These are phyloP conservation scores for Scutellaria barbata DNA, from an alignment of 257 asterid genomes.

Conservation along the genomic window DNA sequence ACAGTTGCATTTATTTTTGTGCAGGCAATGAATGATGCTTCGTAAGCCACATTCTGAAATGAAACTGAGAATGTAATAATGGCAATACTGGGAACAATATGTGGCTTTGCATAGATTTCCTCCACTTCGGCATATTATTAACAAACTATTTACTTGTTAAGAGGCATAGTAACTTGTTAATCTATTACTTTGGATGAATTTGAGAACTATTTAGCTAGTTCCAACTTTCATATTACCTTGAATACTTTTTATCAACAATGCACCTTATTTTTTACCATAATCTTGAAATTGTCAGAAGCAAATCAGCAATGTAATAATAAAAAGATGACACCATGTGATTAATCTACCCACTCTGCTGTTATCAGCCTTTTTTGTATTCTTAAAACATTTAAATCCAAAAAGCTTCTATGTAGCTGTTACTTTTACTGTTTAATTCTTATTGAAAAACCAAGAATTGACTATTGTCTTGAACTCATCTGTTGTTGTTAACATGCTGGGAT, in stretches of 20 bases:
- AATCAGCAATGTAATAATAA: not conserved
- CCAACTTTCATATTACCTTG: constrained; percentile 21
- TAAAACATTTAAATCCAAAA: not conserved
- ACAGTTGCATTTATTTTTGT: not conserved
- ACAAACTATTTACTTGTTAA: constrained; percentile 3
- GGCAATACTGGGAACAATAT: not conserved
- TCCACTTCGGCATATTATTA: constrained; percentile 4
- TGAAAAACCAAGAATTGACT: not conserved
- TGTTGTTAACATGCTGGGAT: constrained; percentile 17
- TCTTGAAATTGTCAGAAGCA: not conserved
- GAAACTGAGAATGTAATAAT: not conserved
- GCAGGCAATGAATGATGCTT: not conserved
- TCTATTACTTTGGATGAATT: constrained; percentile 6
- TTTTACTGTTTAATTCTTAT: constrained; percentile 1
- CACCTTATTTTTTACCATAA: not conserved
- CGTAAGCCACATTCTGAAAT: constrained; percentile 4
- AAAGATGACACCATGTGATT: constrained; percentile 2
- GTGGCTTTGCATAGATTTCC: constrained; percentile 12
- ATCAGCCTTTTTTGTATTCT: not conserved
- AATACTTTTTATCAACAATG: not conserved
- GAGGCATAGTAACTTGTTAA: not conserved
- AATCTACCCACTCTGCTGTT: not conserved
- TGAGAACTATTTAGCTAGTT: constrained; percentile 7
- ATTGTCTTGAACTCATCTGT: constrained; percentile 1
- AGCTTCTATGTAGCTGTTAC: constrained; percentile 3